These are phyloP conservation scores for Saccharomyces hybrid DNA, from an alignment of 1,139 yeast genomes.

Conservation along the genomic window DNA sequence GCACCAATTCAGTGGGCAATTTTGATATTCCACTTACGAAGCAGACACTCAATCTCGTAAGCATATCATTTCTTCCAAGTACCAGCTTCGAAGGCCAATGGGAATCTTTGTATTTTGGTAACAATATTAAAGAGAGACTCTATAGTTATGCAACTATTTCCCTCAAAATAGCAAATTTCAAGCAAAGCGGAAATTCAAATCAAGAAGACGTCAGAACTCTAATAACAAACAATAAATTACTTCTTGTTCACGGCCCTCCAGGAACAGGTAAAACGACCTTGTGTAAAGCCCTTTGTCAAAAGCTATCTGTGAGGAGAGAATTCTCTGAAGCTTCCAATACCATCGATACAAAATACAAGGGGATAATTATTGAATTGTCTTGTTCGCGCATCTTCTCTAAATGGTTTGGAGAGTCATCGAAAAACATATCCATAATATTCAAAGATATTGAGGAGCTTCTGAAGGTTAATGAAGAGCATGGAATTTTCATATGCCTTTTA, in stretches of 20 bases:
- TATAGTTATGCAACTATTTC: slow-evolving; percentile 29
- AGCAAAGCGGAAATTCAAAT: slow-evolving; percentile 3
- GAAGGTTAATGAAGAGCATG: slow-evolving; percentile 10
- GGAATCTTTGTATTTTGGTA: slow-evolving; percentile 29
- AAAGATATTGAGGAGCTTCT: slow-evolving; percentile 26
- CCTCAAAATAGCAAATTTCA: slow-evolving; percentile 16
- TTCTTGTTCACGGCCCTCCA: slow-evolving; percentile 41
- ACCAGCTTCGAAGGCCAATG: slow-evolving; percentile 26
- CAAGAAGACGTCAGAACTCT: background rate
- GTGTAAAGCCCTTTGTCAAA: slow-evolving; percentile 38
- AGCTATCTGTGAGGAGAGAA: slow-evolving; percentile 27
- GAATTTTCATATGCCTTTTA: slow-evolving; percentile 27
- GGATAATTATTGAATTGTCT: slow-evolving; percentile 32
- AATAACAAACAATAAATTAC: slow-evolving; percentile 23
- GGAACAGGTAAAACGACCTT: slow-evolving; percentile 48
- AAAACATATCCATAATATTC: slow-evolving; percentile 32
- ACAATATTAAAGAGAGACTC: slow-evolving; percentile 24
- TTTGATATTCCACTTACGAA: slow-evolving; percentile 15
- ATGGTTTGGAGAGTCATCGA: slow-evolving; percentile 38
- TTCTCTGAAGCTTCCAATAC: slow-evolving; percentile 1
- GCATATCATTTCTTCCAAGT: slow-evolving; percentile 25
- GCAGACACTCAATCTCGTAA: slow-evolving; percentile 15
- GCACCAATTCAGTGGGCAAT: background rate
- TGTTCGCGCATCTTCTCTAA: slow-evolving; percentile 36
- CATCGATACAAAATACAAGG: slow-evolving; percentile 12